Evolutionary conservation across 257 asterid genomes (phyloP).

Genomic region (Ajuga chamaepitys): DNA sequence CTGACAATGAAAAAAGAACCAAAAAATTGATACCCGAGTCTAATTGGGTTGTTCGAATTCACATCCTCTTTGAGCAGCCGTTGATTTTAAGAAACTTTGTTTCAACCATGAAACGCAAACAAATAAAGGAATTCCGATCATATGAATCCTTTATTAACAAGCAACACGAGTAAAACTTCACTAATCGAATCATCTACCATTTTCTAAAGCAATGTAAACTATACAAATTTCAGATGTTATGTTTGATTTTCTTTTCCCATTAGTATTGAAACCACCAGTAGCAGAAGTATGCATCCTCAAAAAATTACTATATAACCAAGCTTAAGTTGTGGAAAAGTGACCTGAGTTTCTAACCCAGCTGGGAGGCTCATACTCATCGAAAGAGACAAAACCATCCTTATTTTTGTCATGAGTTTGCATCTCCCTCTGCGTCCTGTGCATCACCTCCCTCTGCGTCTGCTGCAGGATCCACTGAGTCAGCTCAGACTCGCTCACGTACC

Average conservation of each 20-base stretch:
- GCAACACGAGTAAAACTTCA: background rate
- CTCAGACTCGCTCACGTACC: conserved; percentile 60
- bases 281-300: background rate
- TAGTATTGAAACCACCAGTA: background rate
- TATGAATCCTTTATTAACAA: background rate
- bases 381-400: conserved; percentile 68
- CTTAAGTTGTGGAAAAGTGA: conserved; percentile 8
- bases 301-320: background rate
- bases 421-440: conserved; percentile 78
- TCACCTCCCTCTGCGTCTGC: conserved; percentile 58
- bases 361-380: conserved; percentile 81
- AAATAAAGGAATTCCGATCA: background rate
- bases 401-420: conserved; percentile 72
- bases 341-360: conserved; percentile 60
- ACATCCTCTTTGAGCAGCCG: background rate
- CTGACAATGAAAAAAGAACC: background rate
- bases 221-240: too few species aligned
- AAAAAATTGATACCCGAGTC: background rate
- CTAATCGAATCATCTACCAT: too few species aligned
- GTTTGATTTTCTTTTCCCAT: too few species aligned
- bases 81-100: background rate
- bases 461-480: conserved; percentile 64
- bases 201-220: too few species aligned
- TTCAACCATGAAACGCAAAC: background rate
- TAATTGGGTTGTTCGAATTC: background rate